Percentiles rank a stretch among this genome's conserved stretches.
Conservation (phyloP, 2,329 filamentous ascomycete genomes). For the Fusarium bactridioides region DNA sequence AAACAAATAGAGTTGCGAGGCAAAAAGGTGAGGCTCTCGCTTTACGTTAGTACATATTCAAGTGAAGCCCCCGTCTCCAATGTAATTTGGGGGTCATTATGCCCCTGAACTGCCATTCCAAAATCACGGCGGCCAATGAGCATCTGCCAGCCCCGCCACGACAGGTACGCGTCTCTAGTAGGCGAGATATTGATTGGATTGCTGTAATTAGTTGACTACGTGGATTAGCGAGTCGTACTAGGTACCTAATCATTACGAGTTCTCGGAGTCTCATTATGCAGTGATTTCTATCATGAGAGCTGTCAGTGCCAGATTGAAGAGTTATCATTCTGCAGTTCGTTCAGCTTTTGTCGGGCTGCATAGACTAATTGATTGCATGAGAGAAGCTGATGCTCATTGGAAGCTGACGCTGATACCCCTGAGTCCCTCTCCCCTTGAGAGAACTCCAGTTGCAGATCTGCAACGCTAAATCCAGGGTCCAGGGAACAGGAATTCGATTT, state of each 20-base stretch:
- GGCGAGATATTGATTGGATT: slow-evolving; percentile 25
- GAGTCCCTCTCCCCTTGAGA: slow-evolving; percentile 10
- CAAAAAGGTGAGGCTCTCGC: slow-evolving; percentile 9
- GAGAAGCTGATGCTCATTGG: slow-evolving; percentile 8
- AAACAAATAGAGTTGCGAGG: background rate
- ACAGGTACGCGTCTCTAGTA: slow-evolving; percentile 19
- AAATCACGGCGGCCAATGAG: slow-evolving; percentile 4
- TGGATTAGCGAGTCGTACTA: slow-evolving; percentile 8
- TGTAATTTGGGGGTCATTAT: slow-evolving; percentile 26
- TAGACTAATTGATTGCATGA: slow-evolving; percentile 12
- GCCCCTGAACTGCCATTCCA: slow-evolving; percentile 24
- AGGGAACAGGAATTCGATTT: background rate
- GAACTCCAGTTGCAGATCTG: slow-evolving; percentile 14
- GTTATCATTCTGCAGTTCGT: background rate
- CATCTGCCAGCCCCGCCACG: background rate
- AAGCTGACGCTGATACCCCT: slow-evolving; percentile 17
- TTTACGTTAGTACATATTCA: slow-evolving; percentile 9
- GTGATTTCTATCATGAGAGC: background rate
- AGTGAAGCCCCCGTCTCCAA: slow-evolving; percentile 12
- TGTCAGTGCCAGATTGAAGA: background rate
- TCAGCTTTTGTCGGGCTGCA: background rate
- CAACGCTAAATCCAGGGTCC: slow-evolving; percentile 36
- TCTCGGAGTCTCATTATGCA: background rate
- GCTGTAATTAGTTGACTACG: background rate
- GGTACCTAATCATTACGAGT: background rate